phyloP scores from a whole-genome alignment of 768 basidiomycete genomes.

The Pisolithus orientalis region DNA sequence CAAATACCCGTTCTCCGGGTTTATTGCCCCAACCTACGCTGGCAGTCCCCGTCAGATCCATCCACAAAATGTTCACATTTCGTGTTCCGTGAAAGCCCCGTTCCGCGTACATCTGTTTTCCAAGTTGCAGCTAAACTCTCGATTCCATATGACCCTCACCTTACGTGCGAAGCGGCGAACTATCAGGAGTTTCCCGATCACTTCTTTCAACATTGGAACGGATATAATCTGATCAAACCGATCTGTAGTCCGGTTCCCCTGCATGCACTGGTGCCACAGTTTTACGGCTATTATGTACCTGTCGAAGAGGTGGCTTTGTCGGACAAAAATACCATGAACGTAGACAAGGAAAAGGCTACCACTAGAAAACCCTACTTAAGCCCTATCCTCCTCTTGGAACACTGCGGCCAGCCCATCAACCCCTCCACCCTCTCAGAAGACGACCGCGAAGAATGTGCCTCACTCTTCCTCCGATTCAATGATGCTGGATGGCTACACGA shows the following conservation, averaged over 20 bases:
- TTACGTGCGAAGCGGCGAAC: constrained; percentile 24
- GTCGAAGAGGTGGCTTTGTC: not conserved
- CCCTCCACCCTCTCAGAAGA: constrained; percentile 27
- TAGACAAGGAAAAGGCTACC: no score
- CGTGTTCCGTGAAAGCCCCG: not conserved
- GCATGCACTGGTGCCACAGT: constrained; percentile 52
- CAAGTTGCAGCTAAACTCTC: constrained; percentile 43
- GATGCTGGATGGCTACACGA: constrained; percentile 32
- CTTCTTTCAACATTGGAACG: constrained; percentile 22
- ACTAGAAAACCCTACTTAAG: constrained; percentile 17
- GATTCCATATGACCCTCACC: constrained; percentile 29
- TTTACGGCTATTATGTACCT: constrained; percentile 53
- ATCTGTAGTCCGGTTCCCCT: constrained; percentile 40
- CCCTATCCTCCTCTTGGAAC: constrained; percentile 42
- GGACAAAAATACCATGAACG: no score
- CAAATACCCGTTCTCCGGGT: not conserved
- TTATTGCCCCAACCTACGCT: constrained; percentile 8
- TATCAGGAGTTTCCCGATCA: constrained; percentile 23
- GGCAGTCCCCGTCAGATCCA: constrained; percentile 6
- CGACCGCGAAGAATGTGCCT: constrained; percentile 34
- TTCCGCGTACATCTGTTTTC: constrained; percentile 30
- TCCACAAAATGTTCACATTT: constrained; percentile 10
- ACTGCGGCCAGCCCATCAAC: constrained; percentile 36
- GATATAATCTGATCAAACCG: constrained; percentile 18
- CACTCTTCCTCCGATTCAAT: constrained; percentile 38